Evolutionary conservation across 2,329 filamentous ascomycete species (phyloP).

Genomic region (Scolecobasidium constrictum): DNA sequence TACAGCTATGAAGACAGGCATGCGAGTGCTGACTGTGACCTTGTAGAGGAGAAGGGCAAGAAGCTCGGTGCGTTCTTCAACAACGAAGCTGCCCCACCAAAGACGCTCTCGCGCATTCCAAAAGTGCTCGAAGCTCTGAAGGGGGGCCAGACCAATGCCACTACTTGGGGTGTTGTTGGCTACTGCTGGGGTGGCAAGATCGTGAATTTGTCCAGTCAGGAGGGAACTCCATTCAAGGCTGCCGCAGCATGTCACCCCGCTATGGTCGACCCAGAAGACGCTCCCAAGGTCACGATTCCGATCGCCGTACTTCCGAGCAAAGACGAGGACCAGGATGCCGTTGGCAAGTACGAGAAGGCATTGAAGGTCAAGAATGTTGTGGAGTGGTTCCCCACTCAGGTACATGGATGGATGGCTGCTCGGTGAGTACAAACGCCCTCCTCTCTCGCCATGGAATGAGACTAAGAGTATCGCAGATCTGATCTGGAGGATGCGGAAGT

Average conservation of each 20-base stretch:
- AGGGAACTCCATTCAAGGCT: constrained; percentile 45
- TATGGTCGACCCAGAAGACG: constrained; percentile 50
- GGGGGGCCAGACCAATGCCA: constrained; percentile 14
- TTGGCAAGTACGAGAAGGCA: constrained; percentile 37
- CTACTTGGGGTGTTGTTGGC: constrained; percentile 48
- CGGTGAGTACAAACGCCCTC: too few species aligned
- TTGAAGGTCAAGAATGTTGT: constrained; percentile 36
- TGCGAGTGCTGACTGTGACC: too few species aligned
- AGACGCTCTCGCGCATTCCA: constrained; percentile 44
- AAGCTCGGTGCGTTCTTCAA: constrained; percentile 50
- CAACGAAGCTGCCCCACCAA: constrained; percentile 45
- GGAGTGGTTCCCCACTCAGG: constrained; percentile 37
- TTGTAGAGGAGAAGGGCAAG: constrained; percentile 48
- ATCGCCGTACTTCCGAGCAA: constrained; percentile 46
- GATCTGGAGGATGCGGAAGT: constrained; percentile 37
- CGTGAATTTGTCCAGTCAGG: constrained; percentile 40
- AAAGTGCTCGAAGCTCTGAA: constrained; percentile 44
- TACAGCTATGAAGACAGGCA: too few species aligned
- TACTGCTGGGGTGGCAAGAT: constrained; percentile 52
- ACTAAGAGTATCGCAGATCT: constrained; percentile 20
- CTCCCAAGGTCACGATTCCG: constrained; percentile 43
- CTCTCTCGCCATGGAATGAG: too few species aligned
- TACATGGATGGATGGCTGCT: constrained; percentile 35
- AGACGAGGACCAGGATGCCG: constrained; percentile 44
- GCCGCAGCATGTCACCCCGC: constrained; percentile 47